Percentiles rank a stretch among this genome's conserved stretches.
Evolutionary conservation across 73 alveolate species (phyloP).

Genomic region (Halteria grandinella): DNA sequence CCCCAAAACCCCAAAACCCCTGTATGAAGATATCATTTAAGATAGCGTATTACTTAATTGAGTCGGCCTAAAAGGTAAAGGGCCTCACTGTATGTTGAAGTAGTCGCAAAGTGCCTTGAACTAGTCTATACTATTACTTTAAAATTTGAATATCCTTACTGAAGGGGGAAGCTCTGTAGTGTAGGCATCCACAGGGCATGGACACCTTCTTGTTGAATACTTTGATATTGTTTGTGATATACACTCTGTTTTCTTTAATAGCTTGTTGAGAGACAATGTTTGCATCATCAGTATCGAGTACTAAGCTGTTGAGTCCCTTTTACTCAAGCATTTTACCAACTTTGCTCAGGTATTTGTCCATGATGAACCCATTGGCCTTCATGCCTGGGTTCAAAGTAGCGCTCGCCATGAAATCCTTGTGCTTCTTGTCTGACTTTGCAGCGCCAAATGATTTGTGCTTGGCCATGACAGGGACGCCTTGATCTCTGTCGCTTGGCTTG

Average conservation of each 20-base stretch:
- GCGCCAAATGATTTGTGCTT: neutral
- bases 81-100: neutral
- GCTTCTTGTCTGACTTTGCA: constrained; percentile 6
- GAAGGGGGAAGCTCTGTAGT: constrained; percentile 24
- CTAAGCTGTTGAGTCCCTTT: constrained; percentile 33
- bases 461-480: neutral
- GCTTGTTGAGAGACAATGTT: constrained; percentile 9
- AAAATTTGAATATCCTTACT: neutral
- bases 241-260: constrained; percentile 1
- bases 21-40: no score
- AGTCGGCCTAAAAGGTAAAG: no score
- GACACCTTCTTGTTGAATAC: constrained; percentile 14
- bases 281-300: neutral
- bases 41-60: no score
- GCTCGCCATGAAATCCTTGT: constrained; percentile 24
- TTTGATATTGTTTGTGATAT: constrained; percentile 25
- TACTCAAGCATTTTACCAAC: constrained; percentile 38
- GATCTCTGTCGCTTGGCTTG: constrained; percentile 13
- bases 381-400: constrained; percentile 12
- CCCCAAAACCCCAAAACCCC: no score
- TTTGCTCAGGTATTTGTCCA: constrained; percentile 21
- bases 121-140: neutral
- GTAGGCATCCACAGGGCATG: constrained; percentile 9
- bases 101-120: neutral
- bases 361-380: constrained; percentile 32